Percentiles rank a stretch among this genome's conserved stretches.
phyloP scores from a whole-genome alignment of 2,329 filamentous ascomycete genomes.

The Cadophora gregata region DNA sequence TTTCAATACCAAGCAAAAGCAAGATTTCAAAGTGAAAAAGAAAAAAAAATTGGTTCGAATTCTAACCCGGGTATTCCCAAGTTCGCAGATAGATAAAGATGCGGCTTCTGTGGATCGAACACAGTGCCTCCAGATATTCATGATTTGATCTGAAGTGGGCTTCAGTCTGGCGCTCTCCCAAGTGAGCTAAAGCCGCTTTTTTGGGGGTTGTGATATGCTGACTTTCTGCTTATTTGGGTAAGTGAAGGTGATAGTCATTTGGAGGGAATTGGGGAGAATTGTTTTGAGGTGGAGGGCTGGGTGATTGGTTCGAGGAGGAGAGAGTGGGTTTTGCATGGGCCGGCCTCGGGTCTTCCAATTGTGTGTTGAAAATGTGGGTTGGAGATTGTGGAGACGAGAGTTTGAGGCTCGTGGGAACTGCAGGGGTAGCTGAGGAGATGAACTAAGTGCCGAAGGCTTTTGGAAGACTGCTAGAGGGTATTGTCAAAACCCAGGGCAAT shows the following conservation, averaged over 20 bases:
- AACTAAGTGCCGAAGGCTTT: neutral
- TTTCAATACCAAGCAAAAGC: too few species aligned
- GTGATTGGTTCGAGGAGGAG: neutral
- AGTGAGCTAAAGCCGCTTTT: constrained; percentile 28
- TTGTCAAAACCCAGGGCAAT: too few species aligned
- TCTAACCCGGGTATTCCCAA: constrained; percentile 15
- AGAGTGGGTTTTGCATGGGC: too few species aligned
- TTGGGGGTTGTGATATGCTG: constrained; percentile 1
- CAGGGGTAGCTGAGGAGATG: neutral
- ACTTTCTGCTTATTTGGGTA: neutral
- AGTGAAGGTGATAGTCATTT: neutral
- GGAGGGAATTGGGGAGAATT: neutral
- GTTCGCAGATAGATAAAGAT: constrained; percentile 25
- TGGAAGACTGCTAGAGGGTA: neutral
- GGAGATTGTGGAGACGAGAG: neutral
- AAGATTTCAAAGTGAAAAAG: neutral
- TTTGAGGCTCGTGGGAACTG: neutral
- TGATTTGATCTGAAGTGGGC: constrained; percentile 21
- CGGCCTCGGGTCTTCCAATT: too few species aligned
- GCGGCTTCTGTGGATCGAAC: constrained; percentile 31
- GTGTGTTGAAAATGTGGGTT: too few species aligned
- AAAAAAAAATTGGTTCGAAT: constrained; percentile 13
- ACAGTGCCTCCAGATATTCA: constrained; percentile 29
- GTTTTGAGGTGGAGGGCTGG: neutral
- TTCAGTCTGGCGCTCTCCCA: constrained; percentile 31